Evolutionary conservation across 306 rosid species (phyloP), one percentile per base, ranked within the genome.

Genomic region (Trifolium subterraneum): DNA sequence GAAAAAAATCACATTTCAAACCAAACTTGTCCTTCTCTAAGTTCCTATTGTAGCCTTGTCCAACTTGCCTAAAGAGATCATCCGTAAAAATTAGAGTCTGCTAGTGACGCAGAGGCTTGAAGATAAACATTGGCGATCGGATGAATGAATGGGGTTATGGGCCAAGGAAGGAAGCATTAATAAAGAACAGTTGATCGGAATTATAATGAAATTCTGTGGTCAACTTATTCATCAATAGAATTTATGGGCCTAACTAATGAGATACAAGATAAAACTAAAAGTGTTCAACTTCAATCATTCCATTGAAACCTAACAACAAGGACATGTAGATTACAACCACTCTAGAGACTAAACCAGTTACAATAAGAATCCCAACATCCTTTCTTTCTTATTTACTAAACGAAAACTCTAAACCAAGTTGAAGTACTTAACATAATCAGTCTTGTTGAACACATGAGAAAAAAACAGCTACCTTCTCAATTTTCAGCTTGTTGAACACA

Each of bases 401-500:
- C 36, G 55, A 71, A 59, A 65, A 8, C 44, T 15, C 48, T 59
- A 31, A 45, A 8, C 15, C 11, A 74, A 51, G 29, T 65, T 27
- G 52, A 44, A 76, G 42, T 23, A 16, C 33, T 47, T 25, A 63
- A 22, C 58, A 59, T 14, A 61, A 39, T 19, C 60, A n/a, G n/a
- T n/a, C n/a, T n/a, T n/a, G n/a, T n/a, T n/a, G n/a, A n/a, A n/a
- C n/a, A n/a, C n/a, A 15, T 54, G 51, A 60, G n/a, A 27, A 73
- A 42, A 12, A 68, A 58, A 61, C 51, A n/a, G 31, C 19, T 13
- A 93, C 98, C 96, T 93, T 91, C 1, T 88, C 90, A 59, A 93
- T 89, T 83, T 93, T 93, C 80, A 93, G 76, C 83, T 87, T 93
- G 86, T 88, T 93, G 86, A 93, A 88, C 44, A 88, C 97, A 1